Conservation (phyloP, 2,329 filamentous ascomycete genomes). For the Pseudogymnoascus sp. region DNA sequence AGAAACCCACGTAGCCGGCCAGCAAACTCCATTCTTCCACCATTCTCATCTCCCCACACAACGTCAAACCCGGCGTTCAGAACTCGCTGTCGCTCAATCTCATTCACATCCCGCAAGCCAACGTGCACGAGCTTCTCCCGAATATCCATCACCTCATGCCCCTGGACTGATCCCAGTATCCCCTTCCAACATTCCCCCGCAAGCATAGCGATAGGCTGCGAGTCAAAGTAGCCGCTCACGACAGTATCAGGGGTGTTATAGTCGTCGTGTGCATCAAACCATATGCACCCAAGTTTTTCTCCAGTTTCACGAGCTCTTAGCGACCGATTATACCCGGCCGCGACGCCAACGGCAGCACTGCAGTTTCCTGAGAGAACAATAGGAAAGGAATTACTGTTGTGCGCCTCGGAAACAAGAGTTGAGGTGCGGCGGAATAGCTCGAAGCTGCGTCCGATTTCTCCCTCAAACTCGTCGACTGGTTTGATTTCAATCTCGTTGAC, state of each 20-base stretch:
- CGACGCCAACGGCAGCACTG: slow-evolving; percentile 30
- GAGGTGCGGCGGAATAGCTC: slow-evolving; percentile 34
- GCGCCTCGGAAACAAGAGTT: slow-evolving; percentile 25
- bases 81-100: slow-evolving; percentile 28
- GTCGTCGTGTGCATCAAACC: slow-evolving; percentile 39
- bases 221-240: slow-evolving; percentile 33
- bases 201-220: slow-evolving; percentile 32
- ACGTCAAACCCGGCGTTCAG: slow-evolving; percentile 26
- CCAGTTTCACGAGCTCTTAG: neutral
- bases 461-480: slow-evolving; percentile 31
- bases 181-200: slow-evolving; percentile 29
- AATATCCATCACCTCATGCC: slow-evolving; percentile 19
- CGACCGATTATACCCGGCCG: slow-evolving; percentile 27
- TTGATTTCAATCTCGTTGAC: slow-evolving; percentile 25
- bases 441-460: slow-evolving; percentile 34
- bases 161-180: slow-evolving; percentile 29
- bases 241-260: slow-evolving; percentile 32
- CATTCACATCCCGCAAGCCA: slow-evolving; percentile 25
- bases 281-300: slow-evolving; percentile 30
- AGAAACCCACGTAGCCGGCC: slow-evolving; percentile 14
- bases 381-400: slow-evolving; percentile 28
- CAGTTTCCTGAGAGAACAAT: slow-evolving; percentile 35
- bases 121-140: slow-evolving; percentile 22
- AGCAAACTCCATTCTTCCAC: slow-evolving; percentile 18
- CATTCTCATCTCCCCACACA: slow-evolving; percentile 25